Evolutionary conservation across 768 basidiomycete genomes (phyloP).

Genomic region (Boletus barrowsii): DNA sequence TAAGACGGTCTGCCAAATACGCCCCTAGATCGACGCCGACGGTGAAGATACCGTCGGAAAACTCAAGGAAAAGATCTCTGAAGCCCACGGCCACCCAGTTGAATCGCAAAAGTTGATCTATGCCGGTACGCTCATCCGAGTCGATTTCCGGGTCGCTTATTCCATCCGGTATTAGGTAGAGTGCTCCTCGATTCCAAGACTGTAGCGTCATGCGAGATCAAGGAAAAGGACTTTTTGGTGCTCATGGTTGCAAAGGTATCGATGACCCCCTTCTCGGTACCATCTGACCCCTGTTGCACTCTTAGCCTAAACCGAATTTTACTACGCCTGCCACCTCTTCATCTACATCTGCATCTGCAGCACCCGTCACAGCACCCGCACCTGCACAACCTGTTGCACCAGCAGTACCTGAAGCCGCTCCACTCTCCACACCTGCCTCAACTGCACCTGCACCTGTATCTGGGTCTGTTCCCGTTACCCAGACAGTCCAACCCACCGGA

Average conservation of each 20-base stretch:
- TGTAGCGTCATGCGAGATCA: slow-evolving; percentile 84
- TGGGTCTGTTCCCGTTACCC: slow-evolving; percentile 27
- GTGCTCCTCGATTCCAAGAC: slow-evolving; percentile 87
- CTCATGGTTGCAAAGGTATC: slow-evolving; percentile 95
- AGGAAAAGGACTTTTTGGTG: slow-evolving; percentile 99
- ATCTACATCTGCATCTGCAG: slow-evolving; percentile 18
- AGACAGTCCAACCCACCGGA: slow-evolving; percentile 34
- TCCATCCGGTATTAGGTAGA: slow-evolving; percentile 59
- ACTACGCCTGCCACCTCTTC: slow-evolving; percentile 24
- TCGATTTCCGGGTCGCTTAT: slow-evolving; percentile 5
- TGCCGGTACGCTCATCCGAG: slow-evolving; percentile 56
- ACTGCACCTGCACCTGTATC: slow-evolving; percentile 25
- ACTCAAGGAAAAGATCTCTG: slow-evolving; percentile 82
- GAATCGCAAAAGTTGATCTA: slow-evolving; percentile 91
- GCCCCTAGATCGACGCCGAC: slow-evolving; percentile 70
- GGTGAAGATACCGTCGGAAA: slow-evolving; percentile 66
- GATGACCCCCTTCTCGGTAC: slow-evolving; percentile 8
- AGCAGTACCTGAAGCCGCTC: slow-evolving; percentile 30
- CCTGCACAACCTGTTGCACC: slow-evolving; percentile 25
- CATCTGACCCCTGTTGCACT: slow-evolving; percentile 3
- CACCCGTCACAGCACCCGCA: slow-evolving; percentile 9
- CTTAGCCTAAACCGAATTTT: slow-evolving; percentile 53
- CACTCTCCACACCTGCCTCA: slow-evolving; percentile 34
- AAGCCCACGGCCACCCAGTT: slow-evolving; percentile 69
- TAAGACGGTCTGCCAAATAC: not conserved